Evolutionary conservation across 305 asterid species (phyloP).

Genomic region (Fraxinus latifolia): DNA sequence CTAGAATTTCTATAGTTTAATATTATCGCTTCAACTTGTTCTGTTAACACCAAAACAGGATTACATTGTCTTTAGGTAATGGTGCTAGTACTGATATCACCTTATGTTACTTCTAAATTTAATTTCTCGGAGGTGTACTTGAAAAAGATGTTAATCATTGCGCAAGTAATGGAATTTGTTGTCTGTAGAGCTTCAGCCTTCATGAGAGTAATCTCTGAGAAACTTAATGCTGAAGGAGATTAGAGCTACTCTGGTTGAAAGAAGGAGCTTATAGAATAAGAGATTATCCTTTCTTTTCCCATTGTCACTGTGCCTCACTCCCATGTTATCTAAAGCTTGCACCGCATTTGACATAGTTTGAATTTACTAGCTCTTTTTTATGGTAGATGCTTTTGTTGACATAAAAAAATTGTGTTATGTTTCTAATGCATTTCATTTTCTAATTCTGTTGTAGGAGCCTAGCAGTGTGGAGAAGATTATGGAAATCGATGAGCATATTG

Average conservation of each 20-base stretch:
- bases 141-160: neutral
- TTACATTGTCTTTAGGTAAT: neutral
- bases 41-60: neutral
- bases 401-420: neutral
- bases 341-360: neutral
- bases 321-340: neutral
- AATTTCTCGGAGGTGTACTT: neutral
- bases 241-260: neutral
- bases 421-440: neutral
- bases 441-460: conserved; percentile 61
- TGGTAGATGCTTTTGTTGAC: neutral
- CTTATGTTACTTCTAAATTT: neutral
- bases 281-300: neutral
- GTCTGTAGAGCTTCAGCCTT: neutral
- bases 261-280: neutral
- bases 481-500: conserved; percentile 95
- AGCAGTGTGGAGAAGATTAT: conserved; percentile 96
- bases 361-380: neutral
- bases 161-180: neutral
- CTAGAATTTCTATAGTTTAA: neutral
- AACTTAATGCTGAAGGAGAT: neutral
- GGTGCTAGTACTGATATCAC: neutral
- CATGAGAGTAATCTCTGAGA: neutral
- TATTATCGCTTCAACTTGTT: neutral
- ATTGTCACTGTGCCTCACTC: neutral